Evolutionary conservation across 805 yeast species (phyloP).

Genomic region (Myxozyma nipponensis): DNA sequence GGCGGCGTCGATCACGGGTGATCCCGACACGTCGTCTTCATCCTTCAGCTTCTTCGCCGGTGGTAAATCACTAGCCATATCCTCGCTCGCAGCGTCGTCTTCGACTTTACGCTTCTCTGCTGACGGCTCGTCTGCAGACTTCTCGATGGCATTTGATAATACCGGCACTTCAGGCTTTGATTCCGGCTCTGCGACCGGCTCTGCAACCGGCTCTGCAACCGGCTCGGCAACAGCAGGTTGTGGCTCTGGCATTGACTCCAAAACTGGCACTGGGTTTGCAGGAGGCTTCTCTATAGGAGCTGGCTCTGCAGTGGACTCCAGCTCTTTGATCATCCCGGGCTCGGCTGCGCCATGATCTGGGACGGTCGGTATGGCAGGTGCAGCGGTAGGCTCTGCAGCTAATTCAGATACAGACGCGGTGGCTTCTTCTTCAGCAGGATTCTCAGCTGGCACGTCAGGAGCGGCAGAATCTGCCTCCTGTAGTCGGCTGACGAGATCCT

Average conservation of each 20-base stretch:
- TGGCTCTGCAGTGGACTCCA: background rate
- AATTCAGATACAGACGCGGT: slow-evolving; percentile 1
- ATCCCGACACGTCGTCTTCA: background rate
- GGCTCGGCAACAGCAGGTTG: background rate
- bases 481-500: slow-evolving; percentile 65
- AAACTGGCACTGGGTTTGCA: background rate
- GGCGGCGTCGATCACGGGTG: background rate
- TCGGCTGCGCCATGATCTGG: background rate
- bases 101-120: slow-evolving; percentile 3
- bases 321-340: background rate
- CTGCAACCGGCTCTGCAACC: background rate
- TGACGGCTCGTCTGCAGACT: background rate
- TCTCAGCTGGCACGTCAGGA: slow-evolving; percentile 30
- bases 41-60: background rate
- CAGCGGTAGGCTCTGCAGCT: background rate
- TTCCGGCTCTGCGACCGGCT: background rate
- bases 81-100: background rate
- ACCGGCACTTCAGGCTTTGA: background rate
- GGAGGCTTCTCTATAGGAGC: background rate
- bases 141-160: background rate
- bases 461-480: slow-evolving; percentile 50
- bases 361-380: background rate
- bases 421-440: slow-evolving; percentile 29
- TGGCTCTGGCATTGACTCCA: background rate
- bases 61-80: too few relatives aligned